Percentiles rank a stretch among this genome's conserved stretches.
These are phyloP conservation scores for Aspergillus leporis DNA, from an alignment of 495 filamentous ascomycete species.

Conservation along the genomic window DNA sequence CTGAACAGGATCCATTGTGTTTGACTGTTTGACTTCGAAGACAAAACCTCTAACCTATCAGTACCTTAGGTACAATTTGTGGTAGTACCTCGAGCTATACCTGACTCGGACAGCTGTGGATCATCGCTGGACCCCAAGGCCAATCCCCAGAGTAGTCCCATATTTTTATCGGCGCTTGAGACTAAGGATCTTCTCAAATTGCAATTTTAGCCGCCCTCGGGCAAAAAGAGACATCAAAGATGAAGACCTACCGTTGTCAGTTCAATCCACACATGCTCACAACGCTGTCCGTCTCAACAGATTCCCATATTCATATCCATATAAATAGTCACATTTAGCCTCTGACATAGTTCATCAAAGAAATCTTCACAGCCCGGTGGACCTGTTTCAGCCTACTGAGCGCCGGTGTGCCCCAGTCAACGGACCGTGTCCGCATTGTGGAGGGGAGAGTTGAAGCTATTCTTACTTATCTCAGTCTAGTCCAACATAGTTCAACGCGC, in stretches of 20 bases:
- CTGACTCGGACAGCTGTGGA: constrained; percentile 2
- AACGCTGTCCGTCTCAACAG: neutral
- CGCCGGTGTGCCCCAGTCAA: constrained; percentile 6
- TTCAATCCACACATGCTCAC: neutral
- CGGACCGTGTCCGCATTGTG: constrained; percentile 10
- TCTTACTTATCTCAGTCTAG: constrained; percentile 4
- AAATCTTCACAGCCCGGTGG: neutral
- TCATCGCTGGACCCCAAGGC: constrained; percentile 3
- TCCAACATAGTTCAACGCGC: neutral
- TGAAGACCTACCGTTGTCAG: neutral
- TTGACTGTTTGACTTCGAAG: neutral
- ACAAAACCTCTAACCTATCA: neutral
- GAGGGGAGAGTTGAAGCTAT: neutral
- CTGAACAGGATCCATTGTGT: neutral
- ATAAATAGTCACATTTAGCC: neutral
- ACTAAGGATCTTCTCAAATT: constrained; percentile 2
- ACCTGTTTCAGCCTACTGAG: neutral
- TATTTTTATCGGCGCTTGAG: constrained; percentile 2
- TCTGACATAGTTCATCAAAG: neutral
- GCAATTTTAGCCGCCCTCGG: constrained; percentile 6
- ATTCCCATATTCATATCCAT: neutral
- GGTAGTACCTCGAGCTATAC: neutral
- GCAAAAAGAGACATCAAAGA: constrained; percentile 1
- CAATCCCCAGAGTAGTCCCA: constrained; percentile 13
- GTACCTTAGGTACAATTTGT: neutral